Conservation (phyloP, 116 monocot genomes). For the Dioscorea cayenensis region DNA sequence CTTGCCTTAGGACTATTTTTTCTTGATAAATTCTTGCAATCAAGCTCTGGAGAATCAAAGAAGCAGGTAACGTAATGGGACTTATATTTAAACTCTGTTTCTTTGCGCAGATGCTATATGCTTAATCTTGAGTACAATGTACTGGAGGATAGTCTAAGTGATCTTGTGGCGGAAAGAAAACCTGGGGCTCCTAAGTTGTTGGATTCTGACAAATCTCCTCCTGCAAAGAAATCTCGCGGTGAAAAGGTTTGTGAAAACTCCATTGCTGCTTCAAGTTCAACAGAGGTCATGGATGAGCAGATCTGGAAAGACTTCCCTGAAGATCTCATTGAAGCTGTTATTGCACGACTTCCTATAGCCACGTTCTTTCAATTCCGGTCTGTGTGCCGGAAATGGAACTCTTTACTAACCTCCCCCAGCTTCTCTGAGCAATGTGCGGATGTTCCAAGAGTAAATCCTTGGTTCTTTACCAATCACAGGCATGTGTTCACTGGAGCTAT, state of each 20-base stretch:
- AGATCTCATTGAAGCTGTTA: constrained; percentile 69
- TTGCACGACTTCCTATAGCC: constrained; percentile 67
- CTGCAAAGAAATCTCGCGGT: constrained; percentile 40
- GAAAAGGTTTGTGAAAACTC: constrained; percentile 24
- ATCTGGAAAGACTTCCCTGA: constrained; percentile 84
- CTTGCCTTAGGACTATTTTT: too few species aligned
- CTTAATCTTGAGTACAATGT: constrained; percentile 27
- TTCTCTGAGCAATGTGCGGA: constrained; percentile 49
- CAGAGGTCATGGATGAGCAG: constrained; percentile 42
- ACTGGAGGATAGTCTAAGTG: constrained; percentile 30
- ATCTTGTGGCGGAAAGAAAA: constrained; percentile 16
- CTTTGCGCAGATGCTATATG: constrained; percentile 39
- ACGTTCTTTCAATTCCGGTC: constrained; percentile 75
- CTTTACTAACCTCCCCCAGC: constrained; percentile 38
- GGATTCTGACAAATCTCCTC: constrained; percentile 29
- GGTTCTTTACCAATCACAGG: constrained; percentile 63
- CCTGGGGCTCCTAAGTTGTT: constrained; percentile 27
- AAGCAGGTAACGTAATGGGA: not conserved
- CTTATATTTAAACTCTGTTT: not conserved
- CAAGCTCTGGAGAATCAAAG: not conserved
- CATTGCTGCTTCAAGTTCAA: constrained; percentile 18
- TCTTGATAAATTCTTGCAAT: not conserved
- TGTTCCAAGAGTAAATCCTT: constrained; percentile 30
- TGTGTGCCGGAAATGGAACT: constrained; percentile 80
- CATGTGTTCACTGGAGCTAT: constrained; percentile 36